phyloP scores from a whole-genome alignment of 345 rosid genomes.

The Rhodamnia rubescens region DNA sequence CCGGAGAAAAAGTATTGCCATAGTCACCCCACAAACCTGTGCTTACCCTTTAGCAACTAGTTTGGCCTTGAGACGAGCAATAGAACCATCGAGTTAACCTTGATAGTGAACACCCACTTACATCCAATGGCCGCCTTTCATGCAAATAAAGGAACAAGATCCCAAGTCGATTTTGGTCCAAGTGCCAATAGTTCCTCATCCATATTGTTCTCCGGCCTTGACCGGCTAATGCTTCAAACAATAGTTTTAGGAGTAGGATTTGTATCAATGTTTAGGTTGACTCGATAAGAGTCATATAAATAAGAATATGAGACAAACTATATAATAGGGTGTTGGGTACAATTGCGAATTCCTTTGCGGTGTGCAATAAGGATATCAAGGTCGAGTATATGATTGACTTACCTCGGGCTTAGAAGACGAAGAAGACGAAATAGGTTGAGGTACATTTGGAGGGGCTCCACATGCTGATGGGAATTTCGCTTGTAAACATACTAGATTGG shows the following conservation, averaged over 20 bases:
- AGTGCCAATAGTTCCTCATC: background rate
- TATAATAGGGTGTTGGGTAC: background rate
- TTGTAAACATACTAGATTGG: fast-evolving
- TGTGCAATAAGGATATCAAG: background rate
- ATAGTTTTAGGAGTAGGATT: background rate
- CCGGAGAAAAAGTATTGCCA: background rate
- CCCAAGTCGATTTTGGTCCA: background rate
- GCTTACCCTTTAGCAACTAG: background rate
- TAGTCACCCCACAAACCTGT: background rate
- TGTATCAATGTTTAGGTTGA: background rate
- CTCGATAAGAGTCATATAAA: background rate
- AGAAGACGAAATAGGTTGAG: background rate
- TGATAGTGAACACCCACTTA: background rate
- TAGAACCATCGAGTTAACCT: background rate
- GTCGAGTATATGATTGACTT: background rate
- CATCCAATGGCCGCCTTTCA: background rate
- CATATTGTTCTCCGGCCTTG: background rate
- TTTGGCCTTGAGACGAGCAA: background rate
- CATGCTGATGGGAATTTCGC: background rate
- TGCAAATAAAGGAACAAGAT: background rate
- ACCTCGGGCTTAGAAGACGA: background rate
- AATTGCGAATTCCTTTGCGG: background rate
- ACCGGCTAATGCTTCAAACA: background rate
- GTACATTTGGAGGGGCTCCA: background rate
- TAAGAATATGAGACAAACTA: background rate